phyloP scores from a whole-genome alignment of 441 rosid genomes.

The Populus hybrid region DNA sequence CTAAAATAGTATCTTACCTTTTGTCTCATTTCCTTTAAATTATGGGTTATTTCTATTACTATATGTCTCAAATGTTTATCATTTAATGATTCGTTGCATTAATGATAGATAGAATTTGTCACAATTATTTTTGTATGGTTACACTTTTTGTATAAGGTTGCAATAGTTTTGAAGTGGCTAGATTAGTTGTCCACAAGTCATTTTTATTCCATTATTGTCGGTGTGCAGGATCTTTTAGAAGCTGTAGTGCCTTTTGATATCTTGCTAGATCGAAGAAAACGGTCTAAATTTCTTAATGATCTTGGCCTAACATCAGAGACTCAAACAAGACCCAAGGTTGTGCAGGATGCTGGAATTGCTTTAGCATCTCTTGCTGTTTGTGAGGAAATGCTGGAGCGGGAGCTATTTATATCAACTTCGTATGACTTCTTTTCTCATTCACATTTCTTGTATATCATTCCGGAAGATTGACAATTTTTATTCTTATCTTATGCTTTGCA shows the following conservation, averaged over 20 bases:
- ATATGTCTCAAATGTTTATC: too few relatives aligned
- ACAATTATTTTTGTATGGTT: neutral
- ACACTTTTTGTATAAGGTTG: neutral
- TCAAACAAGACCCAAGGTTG: slow-evolving; percentile 46
- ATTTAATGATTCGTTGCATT: too few relatives aligned
- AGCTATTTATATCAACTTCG: slow-evolving; percentile 68
- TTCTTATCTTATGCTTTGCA: neutral
- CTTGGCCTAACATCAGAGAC: slow-evolving; percentile 39
- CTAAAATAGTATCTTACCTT: too few relatives aligned
- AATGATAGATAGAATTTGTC: neutral
- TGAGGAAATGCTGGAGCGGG: slow-evolving; percentile 74
- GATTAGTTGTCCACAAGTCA: neutral
- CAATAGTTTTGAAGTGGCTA: neutral
- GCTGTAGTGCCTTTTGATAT: slow-evolving; percentile 75
- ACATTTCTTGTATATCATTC: slow-evolving; percentile 12
- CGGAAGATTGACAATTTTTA: neutral
- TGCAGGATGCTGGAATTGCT: slow-evolving; percentile 66
- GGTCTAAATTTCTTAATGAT: slow-evolving; percentile 42
- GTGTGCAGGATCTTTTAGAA: slow-evolving; percentile 69
- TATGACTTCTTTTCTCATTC: slow-evolving; percentile 32
- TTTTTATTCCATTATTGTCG: neutral
- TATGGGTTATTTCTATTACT: too few relatives aligned
- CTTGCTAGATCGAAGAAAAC: slow-evolving; percentile 57
- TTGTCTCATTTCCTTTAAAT: too few relatives aligned
- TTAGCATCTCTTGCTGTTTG: slow-evolving; percentile 62